Base-by-base conservation (phyloP, 192 early-diverging fungal genomes). In the Lunasporangiospora selenospora region DNA sequence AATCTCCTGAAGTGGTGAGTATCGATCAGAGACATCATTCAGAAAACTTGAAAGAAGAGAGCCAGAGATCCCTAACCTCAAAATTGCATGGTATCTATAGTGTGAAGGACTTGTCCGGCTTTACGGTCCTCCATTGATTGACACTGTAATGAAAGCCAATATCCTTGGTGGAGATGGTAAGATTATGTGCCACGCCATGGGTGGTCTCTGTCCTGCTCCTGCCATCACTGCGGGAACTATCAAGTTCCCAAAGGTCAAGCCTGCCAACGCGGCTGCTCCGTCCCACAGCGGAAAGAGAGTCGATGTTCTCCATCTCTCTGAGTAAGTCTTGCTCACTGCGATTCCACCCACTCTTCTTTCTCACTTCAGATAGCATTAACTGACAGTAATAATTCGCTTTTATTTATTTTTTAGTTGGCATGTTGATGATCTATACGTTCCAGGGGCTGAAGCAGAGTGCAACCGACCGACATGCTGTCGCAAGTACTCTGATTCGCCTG, bases 381-480 rank as follows among this genome's bases (percentile, higher is more conserved):
- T 37, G 13, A 18, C 24, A 21, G 18, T 23, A n/a, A 16, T 32
- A 42, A 32, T 39, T 57, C 9, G 12, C 43, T 19, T 34, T 26
- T 29, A 23, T 12, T 47, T 18, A 27, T 32, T 27, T 44, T 24
- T 12, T 33, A 58, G 39, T 42, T 75, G 40, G 58, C 59, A 43
- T 21, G 45, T 50, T 46, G 48, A 47, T 59, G 75, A 78, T 37
- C 42, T 63, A 30, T 73, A 73, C 23, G 54, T 58, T 8, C 7
- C 44, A 37, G 80, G 80, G 16, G 11, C 80, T 10, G 84, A 85
- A 40, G 78, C 65, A 7, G 64, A 65, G 3, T 85, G 84, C 53
- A 66, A 80, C 62, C 65, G 77, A 29, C 80, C 80, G 9, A 36
- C 83, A 37, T 85, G 84, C 61, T 85, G 84, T 42, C 78, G 81